phyloP scores from a whole-genome alignment of 1,284 basidiomycete species.

The Ceratobasidium sp. region DNA sequence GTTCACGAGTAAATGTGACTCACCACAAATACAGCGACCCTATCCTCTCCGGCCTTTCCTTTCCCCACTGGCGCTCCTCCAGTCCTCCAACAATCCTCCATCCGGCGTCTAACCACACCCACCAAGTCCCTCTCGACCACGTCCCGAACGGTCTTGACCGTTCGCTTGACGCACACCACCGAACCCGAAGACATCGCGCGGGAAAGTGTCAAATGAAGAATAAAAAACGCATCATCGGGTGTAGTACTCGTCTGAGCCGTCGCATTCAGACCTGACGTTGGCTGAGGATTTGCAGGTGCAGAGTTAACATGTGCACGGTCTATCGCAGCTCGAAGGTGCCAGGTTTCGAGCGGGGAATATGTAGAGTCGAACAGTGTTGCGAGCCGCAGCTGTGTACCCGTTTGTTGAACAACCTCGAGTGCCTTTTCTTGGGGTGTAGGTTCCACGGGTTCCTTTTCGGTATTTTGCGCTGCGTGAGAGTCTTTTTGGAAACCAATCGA shows the following conservation, averaged over 20 bases:
- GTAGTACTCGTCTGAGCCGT: constrained; percentile 64
- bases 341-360: constrained; percentile 89
- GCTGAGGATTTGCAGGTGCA: constrained; percentile 11
- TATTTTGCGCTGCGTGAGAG: neutral
- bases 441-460: constrained; percentile 42
- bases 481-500: constrained; percentile 7
- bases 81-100: constrained; percentile 75
- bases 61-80: constrained; percentile 59
- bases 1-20: constrained; percentile 48
- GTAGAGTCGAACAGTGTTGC: constrained; percentile 58
- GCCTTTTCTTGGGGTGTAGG: constrained; percentile 20
- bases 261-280: constrained; percentile 4
- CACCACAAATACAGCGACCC: constrained; percentile 77
- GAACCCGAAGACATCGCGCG: constrained; percentile 79
- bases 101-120: constrained; percentile 75
- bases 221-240: constrained; percentile 94
- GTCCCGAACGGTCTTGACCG: constrained; percentile 68
- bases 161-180: constrained; percentile 61
- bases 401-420: constrained; percentile 7
- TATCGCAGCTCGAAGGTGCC: constrained; percentile 88
- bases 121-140: constrained; percentile 83
- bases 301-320: constrained; percentile 69
- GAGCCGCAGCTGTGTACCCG: constrained; percentile 8
- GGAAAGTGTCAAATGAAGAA: constrained; percentile 81
- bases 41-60: constrained; percentile 79